phyloP scores from a whole-genome alignment of 305 asterid genomes.

The Fraxinus baroniana region DNA sequence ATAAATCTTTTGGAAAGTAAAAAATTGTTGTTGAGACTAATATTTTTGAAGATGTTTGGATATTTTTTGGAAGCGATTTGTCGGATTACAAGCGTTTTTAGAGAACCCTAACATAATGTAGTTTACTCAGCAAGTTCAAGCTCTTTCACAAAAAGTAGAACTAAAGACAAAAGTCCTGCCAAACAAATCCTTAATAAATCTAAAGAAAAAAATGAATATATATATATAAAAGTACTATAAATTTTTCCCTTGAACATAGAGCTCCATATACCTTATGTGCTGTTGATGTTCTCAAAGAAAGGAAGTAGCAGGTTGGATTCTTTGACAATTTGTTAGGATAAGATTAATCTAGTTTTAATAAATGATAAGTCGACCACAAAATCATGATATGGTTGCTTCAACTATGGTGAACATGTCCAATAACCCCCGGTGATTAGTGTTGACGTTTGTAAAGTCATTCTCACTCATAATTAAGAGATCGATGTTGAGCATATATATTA shows the following conservation, averaged over 20 bases:
- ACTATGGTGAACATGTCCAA: neutral
- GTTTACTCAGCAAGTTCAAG: neutral
- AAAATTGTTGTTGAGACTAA: no score
- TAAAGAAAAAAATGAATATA: neutral
- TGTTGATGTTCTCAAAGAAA: neutral
- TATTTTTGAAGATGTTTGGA: no score
- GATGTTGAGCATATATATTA: neutral
- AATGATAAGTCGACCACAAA: neutral
- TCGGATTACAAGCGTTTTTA: no score
- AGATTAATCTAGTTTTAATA: neutral
- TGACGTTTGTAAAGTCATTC: neutral
- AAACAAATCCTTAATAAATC: no score
- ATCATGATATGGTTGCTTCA: neutral
- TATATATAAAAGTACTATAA: no score
- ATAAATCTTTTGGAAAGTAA: no score
- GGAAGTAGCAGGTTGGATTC: neutral
- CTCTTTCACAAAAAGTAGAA: no score
- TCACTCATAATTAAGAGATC: neutral
- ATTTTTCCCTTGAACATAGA: no score
- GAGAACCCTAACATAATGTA: neutral
- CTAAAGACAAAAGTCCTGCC: neutral
- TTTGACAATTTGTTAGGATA: neutral
- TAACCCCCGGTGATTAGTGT: no score
- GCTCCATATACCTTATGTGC: no score
- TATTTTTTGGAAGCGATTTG: no score